Conservation (phyloP, 2,329 filamentous ascomycete genomes). For the Clarireedia homoeocarpa region DNA sequence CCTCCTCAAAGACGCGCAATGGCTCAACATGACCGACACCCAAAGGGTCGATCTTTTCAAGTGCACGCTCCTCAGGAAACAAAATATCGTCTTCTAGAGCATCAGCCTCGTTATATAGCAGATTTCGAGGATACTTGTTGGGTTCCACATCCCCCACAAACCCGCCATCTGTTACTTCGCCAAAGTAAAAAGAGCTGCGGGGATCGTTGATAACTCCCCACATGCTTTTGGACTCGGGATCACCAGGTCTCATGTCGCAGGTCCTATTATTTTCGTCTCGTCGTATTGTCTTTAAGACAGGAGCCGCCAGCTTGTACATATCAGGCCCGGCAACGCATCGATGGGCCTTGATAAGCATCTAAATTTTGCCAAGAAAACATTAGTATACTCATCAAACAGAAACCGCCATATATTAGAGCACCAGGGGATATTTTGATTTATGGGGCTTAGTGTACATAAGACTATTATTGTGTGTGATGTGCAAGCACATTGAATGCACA, state of each 20-base stretch:
- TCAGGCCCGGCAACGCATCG: slow-evolving; percentile 28
- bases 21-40: slow-evolving; percentile 10
- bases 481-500: too few species aligned
- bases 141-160: not conserved
- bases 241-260: not conserved
- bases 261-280: slow-evolving; percentile 24
- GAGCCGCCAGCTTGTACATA: slow-evolving; percentile 27
- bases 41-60: not conserved
- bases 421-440: not conserved
- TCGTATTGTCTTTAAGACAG: slow-evolving; percentile 33
- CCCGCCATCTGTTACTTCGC: not conserved
- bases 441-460: too few species aligned
- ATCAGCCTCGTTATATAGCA: slow-evolving; percentile 35
- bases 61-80: slow-evolving; percentile 31
- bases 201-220: slow-evolving; percentile 1
- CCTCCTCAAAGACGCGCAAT: slow-evolving; percentile 8
- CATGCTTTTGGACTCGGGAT: not conserved
- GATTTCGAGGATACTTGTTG: slow-evolving; percentile 12
- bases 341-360: slow-evolving; percentile 33
- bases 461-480: too few species aligned
- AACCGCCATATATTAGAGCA: too few species aligned
- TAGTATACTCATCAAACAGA: not conserved
- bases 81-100: slow-evolving; percentile 34
- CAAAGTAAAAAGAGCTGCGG: not conserved
- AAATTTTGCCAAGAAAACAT: not conserved